These are phyloP conservation scores for Auricularia auricula-judae DNA, from an alignment of 768 basidiomycete genomes.

Conservation along the genomic window DNA sequence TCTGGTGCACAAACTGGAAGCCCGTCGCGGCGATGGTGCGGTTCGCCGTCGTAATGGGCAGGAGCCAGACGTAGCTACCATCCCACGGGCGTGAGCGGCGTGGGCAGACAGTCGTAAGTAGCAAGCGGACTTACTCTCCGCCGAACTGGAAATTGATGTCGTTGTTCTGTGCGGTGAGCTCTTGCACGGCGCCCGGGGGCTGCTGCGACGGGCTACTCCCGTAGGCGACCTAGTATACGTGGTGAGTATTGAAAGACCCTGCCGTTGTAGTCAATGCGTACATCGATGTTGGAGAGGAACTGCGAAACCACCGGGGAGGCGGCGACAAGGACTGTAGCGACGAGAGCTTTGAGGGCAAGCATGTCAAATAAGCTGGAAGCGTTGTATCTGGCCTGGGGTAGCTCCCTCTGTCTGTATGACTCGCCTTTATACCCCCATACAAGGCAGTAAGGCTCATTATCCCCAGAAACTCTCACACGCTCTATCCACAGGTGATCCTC, in stretches of 20 bases:
- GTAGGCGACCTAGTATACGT: neutral
- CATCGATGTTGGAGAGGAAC: neutral
- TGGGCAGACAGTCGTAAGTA: neutral
- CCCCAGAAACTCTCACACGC: neutral
- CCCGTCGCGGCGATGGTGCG: neutral
- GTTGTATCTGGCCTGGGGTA: neutral
- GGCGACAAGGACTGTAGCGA: neutral
- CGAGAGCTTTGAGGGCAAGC: neutral
- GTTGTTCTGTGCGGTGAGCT: neutral
- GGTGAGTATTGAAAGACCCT: neutral
- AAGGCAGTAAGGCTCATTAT: too few relatives aligned
- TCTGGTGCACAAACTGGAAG: neutral
- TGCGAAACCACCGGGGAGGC: neutral
- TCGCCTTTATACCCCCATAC: too few relatives aligned
- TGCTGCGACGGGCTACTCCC: neutral
- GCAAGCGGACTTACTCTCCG: neutral
- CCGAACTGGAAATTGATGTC: neutral
- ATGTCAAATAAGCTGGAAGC: neutral
- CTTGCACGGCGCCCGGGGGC: neutral
- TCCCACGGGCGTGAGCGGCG: neutral
- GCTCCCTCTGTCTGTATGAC: too few relatives aligned
- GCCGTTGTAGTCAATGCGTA: neutral
- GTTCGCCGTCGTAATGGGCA: neutral
- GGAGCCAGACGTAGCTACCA: neutral
- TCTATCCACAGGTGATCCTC: neutral